phyloP scores from a whole-genome alignment of 176 grass and related monocot genomes.

The Zoysia pacifica region DNA sequence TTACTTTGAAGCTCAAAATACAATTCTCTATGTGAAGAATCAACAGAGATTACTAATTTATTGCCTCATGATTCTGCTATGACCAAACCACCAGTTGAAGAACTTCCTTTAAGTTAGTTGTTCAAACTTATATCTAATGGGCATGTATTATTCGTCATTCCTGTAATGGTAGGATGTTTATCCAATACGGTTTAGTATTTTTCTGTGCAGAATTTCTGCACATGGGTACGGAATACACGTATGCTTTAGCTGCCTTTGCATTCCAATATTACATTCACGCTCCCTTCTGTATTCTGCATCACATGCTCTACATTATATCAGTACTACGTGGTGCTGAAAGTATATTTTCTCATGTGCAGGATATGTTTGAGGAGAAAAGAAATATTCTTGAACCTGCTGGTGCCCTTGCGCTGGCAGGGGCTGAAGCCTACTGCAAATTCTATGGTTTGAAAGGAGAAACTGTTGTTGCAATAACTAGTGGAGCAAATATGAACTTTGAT shows the following conservation, averaged over 20 bases:
- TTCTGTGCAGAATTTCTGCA: not conserved
- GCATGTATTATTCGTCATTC: too few relatives aligned
- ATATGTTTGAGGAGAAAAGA: conserved; percentile 99
- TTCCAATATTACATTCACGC: not conserved
- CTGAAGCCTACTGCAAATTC: conserved; percentile 96
- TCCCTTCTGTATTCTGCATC: not conserved
- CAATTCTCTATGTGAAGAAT: not conserved
- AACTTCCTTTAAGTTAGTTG: too few relatives aligned
- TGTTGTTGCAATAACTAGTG: conserved; percentile 90
- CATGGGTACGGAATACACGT: not conserved
- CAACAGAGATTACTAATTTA: too few relatives aligned
- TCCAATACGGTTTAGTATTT: not conserved
- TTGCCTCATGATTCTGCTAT: too few relatives aligned
- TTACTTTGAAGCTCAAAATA: not conserved
- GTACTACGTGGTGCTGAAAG: conserved; percentile 21
- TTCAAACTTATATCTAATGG: too few relatives aligned
- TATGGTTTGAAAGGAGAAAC: conserved; percentile 84
- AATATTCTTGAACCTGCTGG: conserved; percentile 97
- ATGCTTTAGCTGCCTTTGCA: not conserved
- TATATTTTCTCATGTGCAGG: conserved; percentile 50
- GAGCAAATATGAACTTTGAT: conserved; percentile 99
- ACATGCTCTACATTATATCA: not conserved
- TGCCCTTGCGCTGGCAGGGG: conserved; percentile 85
- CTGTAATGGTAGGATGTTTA: too few relatives aligned
- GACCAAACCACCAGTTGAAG: too few relatives aligned